These are phyloP conservation scores for Barnettozyma siamensis DNA, from an alignment of 805 yeast genomes.

Conservation along the genomic window DNA sequence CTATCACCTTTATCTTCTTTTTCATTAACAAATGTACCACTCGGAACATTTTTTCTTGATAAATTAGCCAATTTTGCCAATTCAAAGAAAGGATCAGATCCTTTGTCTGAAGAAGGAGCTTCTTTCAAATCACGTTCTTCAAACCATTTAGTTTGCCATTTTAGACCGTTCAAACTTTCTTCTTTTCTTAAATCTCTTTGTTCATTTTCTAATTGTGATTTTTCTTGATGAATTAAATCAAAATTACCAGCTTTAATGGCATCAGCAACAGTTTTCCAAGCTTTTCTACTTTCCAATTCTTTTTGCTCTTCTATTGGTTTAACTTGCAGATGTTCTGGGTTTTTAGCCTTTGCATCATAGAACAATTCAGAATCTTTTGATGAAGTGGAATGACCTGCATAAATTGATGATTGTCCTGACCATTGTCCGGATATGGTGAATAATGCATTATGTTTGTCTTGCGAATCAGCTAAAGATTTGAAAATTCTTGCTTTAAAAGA, in stretches of 20 bases:
- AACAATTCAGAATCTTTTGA: slow-evolving; percentile 46
- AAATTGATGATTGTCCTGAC: slow-evolving; percentile 70
- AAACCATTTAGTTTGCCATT: slow-evolving; percentile 87
- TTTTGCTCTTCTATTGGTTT: slow-evolving; percentile 81
- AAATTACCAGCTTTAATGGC: slow-evolving; percentile 76
- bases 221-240: slow-evolving; percentile 68
- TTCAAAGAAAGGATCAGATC: slow-evolving; percentile 34
- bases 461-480: slow-evolving; percentile 44
- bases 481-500: slow-evolving; percentile 80
- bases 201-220: slow-evolving; percentile 71
- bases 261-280: slow-evolving; percentile 86
- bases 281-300: slow-evolving; percentile 76
- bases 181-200: slow-evolving; percentile 78
- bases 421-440: slow-evolving; percentile 88
- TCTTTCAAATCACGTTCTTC: slow-evolving; percentile 38
- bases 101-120: slow-evolving; percentile 21
- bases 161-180: slow-evolving; percentile 57
- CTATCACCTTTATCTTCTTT: slow-evolving; percentile 46
- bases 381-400: slow-evolving; percentile 46
- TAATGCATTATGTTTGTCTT: slow-evolving; percentile 55
- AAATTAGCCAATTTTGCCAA: slow-evolving; percentile 46
- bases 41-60: slow-evolving; percentile 59
- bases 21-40: slow-evolving; percentile 53
- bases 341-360: slow-evolving; percentile 51
- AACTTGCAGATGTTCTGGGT: slow-evolving; percentile 56